Evolutionary conservation across 2,329 filamentous ascomycete genomes (phyloP), one percentile per base, ranked within the genome.

Genomic region (Herpomyces periplanetae): DNA sequence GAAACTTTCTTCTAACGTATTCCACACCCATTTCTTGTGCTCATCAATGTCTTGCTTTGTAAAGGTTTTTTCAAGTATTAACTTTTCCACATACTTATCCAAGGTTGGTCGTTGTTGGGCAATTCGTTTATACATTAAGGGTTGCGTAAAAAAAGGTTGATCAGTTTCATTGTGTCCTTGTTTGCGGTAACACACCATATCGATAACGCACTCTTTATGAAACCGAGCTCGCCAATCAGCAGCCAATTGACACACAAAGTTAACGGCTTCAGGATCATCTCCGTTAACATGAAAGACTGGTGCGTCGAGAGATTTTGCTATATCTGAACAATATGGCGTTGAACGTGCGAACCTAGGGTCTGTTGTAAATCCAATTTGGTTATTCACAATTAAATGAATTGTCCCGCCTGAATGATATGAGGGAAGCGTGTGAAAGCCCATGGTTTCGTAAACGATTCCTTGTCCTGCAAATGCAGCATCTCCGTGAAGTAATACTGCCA

Each of bases 11-110:
- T 87, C 75, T 22, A 96, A 51, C 73, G 91, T 91, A 25, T 66
- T 66, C 80, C 75, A 96, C 24, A 91, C 80, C 80, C 80, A 96
- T 40, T 84, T 66, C 52, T 85, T 87, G 51, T 96, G 80, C 49
- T 96, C 80, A 23, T 96, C 75, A 24, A 96, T 63, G 36, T 96
- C 80, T 32, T 80, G 73, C 45, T 87, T 75, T 29, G 68, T 87
- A 45, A 96, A 96, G 20, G 66, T 85, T 31, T 73, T 69, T 34
- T 88, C 73, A 26, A 69, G 50, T 16, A 88, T 49, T 20, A 96
- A 59, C 49, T 87, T 66, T 34, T 85, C 55, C 29, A 80, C 55
- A 37, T 96, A 96, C 33, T 68, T 66, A 35, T 85, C 63, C 23
- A 96, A 59, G 36, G 80, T 66, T 17, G 63, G 57, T 27, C 62